Conservation (phyloP, 352 stramenopile species). For the Phytophthora cactorum region DNA sequence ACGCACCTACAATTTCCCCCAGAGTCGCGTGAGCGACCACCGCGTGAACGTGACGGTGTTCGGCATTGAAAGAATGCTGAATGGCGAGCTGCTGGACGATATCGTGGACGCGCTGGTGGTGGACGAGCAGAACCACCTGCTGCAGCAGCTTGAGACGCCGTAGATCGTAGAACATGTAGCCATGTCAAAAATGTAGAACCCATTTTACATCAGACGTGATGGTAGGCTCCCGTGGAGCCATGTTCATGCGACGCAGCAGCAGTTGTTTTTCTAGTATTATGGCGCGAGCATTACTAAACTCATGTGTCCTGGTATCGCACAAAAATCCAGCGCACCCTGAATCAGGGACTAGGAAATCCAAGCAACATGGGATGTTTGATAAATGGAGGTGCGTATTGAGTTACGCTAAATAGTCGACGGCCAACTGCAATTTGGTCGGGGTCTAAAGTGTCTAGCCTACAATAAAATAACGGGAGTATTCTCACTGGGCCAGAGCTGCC, state of each 20-base stretch:
- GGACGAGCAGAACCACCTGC: constrained; percentile 78
- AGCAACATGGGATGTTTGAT: neutral
- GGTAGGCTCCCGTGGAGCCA: neutral
- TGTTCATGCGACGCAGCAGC: neutral
- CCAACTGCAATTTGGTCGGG: neutral
- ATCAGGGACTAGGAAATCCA: neutral
- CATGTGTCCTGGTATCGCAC: constrained; percentile 1
- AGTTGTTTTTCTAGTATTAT: constrained; percentile 12
- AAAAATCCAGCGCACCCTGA: constrained; percentile 21
- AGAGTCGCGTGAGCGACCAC: constrained; percentile 97
- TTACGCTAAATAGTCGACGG: constrained; percentile 37
- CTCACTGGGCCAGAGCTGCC: constrained; percentile 32
- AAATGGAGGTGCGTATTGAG: constrained; percentile 14
- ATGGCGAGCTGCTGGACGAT: constrained; percentile 89
- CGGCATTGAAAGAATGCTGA: constrained; percentile 91
- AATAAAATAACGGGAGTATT: constrained; percentile 29
- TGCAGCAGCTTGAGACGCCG: constrained; percentile 67
- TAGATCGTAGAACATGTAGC: constrained; percentile 24
- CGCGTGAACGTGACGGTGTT: constrained; percentile 90
- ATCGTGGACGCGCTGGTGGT: constrained; percentile 87
- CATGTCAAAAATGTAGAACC: constrained; percentile 24
- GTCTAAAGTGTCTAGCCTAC: constrained; percentile 22
- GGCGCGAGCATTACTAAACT: neutral
- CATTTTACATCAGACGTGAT: constrained; percentile 3
- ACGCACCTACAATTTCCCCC: constrained; percentile 98